Base-by-base conservation (phyloP, 2,329 filamentous ascomycete species). In the Neofusicoccum umdonicola region DNA sequence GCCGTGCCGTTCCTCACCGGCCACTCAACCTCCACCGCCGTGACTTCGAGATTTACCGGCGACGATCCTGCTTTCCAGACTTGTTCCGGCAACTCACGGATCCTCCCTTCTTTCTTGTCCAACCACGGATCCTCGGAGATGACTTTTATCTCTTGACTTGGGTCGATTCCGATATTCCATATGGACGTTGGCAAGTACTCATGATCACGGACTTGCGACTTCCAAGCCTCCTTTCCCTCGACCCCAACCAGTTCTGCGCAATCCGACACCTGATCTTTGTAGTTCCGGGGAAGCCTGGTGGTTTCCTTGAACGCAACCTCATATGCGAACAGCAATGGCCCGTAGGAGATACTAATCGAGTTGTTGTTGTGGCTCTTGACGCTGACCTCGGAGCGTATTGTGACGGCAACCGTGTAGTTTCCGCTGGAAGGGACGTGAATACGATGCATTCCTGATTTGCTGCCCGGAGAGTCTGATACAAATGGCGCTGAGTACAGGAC, bases 1-100 rank as follows among this genome's bases (percentile, higher is more conserved):
- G 58, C 58, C 35, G 58, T 62, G 7, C 58, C 58, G 13, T 42
- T 51, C 44, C n/a, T n/a, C 9, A 62, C 34, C 34, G 58, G 58
- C 58, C 58, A 62, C 1, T 34, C 19, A 3, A 62, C 31, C 7
- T 6, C 1, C 17, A 62, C 45, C 17, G 34, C 58, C 9, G 31
- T 41, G 7, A 51, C 58, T 17, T 62, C 58, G 35, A 62, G 19
- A 19, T 7, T 31, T 4, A 51, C 47, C 1, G 44, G 58, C 34
- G 58, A 39, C 19, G 58, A 27, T 5, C 22, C 35, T 8, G 12
- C 2, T 17, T 11, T 17, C 58, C 58, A 62, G 13, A 50, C 15
- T 3, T 34, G 44, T 4, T 22, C 15, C 2, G 35, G 35, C 17
- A 62, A 45, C 19, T 27, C 13, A 3, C 35, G 27, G 5, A 50